Conservation (phyloP, 1,284 basidiomycete genomes). For the Cutaneotrichosporon sp. region DNA sequence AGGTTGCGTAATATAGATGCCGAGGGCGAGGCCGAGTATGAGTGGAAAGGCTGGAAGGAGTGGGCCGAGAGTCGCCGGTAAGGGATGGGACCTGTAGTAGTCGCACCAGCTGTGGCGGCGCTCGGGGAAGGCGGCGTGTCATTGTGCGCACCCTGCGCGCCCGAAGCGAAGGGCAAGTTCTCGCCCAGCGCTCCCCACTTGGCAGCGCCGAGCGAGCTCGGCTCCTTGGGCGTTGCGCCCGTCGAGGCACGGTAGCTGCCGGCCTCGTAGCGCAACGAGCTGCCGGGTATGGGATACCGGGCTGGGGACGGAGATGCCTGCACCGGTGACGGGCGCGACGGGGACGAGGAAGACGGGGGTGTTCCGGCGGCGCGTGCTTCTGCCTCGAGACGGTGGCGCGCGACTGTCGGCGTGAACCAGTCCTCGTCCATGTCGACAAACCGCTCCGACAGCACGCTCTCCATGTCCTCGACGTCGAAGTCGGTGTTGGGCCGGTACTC, state of each 20-base stretch:
- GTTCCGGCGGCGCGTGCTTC: conserved; percentile 15
- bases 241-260: not conserved
- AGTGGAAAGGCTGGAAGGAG: conserved; percentile 45
- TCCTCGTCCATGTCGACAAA: conserved; percentile 53
- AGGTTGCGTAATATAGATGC: conserved; percentile 37
- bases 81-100: conserved; percentile 27
- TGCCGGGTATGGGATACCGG: not conserved
- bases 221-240: conserved; percentile 8
- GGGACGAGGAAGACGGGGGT: not conserved
- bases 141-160: not conserved
- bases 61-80: conserved; percentile 47
- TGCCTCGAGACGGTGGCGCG: conserved; percentile 34
- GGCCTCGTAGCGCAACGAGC: conserved; percentile 9
- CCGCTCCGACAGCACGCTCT: conserved; percentile 48
- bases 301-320: not conserved
- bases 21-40: conserved; percentile 42
- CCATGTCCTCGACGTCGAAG: conserved; percentile 49
- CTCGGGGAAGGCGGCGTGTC: conserved; percentile 10
- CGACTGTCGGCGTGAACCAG: conserved; percentile 53
- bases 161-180: conserved; percentile 46
- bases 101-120: not conserved
- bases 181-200: conserved; percentile 45
- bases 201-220: conserved; percentile 27
- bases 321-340: not conserved
- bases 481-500: conserved; percentile 46